phyloP scores from a whole-genome alignment of 2,329 filamentous ascomycete genomes.

The Stachybotrys echinatus region DNA sequence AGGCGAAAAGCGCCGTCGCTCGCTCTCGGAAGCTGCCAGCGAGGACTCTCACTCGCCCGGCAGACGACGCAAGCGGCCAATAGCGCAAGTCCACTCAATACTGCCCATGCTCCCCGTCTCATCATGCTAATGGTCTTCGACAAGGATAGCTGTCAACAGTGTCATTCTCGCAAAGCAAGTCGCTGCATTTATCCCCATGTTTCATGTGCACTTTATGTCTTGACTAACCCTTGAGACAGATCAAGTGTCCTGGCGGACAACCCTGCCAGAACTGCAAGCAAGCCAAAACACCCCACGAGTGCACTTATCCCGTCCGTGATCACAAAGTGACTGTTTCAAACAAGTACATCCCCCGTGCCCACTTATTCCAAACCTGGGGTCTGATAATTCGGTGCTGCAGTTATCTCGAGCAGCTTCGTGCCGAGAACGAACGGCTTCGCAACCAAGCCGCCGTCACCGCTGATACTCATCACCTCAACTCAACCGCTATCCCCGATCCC shows the following conservation, averaged over 20 bases:
- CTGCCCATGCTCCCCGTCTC: too few relatives aligned
- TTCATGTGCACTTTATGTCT: too few relatives aligned
- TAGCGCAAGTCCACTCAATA: neutral
- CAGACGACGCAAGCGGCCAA: neutral
- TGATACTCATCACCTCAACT: neutral
- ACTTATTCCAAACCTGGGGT: conserved; percentile 9
- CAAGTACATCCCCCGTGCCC: conserved; percentile 20
- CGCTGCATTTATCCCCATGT: neutral
- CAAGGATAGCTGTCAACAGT: neutral
- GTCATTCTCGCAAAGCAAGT: neutral
- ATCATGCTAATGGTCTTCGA: too few relatives aligned
- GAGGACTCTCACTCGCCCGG: neutral
- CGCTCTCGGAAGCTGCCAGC: neutral
- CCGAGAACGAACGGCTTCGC: conserved; percentile 20
- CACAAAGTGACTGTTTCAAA: conserved; percentile 3
- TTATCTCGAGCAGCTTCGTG: conserved; percentile 27
- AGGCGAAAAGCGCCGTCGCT: neutral
- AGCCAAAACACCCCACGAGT: conserved; percentile 21
- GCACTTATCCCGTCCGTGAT: conserved; percentile 19
- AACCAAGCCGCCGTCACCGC: neutral
- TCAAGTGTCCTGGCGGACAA: conserved; percentile 26
- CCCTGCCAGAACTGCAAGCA: conserved; percentile 26
- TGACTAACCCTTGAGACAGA: too few relatives aligned
- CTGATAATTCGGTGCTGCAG: conserved; percentile 10
- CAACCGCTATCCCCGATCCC: conserved; percentile 6